Conservation (phyloP, 768 basidiomycete species). For the Leccinum olivaceopallidum region DNA sequence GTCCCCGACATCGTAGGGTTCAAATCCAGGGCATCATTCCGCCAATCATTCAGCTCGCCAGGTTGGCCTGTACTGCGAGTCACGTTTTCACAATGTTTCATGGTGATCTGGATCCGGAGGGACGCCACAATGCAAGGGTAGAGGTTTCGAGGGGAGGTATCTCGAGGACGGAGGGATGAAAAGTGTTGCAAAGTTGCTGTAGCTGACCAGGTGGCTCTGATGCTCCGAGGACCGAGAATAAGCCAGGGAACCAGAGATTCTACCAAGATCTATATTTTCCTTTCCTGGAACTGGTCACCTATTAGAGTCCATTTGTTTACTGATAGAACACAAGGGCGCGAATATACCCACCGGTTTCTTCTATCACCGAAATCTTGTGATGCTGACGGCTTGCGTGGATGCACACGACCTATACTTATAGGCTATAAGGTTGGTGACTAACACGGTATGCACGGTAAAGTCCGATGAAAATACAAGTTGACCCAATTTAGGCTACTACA, state of each 20-base stretch:
- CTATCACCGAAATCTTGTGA: background rate
- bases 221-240: too few relatives aligned
- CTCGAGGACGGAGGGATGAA: background rate
- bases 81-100: slow-evolving; percentile 41
- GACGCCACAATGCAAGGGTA: slow-evolving; percentile 60
- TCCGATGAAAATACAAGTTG: too few relatives aligned
- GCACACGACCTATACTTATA: background rate
- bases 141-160: slow-evolving; percentile 47
- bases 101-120: slow-evolving; percentile 43
- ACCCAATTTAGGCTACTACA: too few relatives aligned
- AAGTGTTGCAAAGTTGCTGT: too few relatives aligned
- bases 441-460: too few relatives aligned
- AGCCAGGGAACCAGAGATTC: slow-evolving; percentile 14
- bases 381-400: background rate
- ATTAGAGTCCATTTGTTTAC: background rate
- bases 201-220: too few relatives aligned
- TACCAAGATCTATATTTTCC: slow-evolving; percentile 2
- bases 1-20: slow-evolving; percentile 69
- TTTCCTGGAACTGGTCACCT: too few relatives aligned
- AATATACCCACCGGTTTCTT: background rate
- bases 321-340: background rate
- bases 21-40: slow-evolving; percentile 51
- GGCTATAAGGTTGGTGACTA: too few relatives aligned
- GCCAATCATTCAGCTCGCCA: slow-evolving; percentile 46
- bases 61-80: slow-evolving; percentile 54